Evolutionary conservation across 306 rosid species (phyloP).

Genomic region (Castanea sativa): DNA sequence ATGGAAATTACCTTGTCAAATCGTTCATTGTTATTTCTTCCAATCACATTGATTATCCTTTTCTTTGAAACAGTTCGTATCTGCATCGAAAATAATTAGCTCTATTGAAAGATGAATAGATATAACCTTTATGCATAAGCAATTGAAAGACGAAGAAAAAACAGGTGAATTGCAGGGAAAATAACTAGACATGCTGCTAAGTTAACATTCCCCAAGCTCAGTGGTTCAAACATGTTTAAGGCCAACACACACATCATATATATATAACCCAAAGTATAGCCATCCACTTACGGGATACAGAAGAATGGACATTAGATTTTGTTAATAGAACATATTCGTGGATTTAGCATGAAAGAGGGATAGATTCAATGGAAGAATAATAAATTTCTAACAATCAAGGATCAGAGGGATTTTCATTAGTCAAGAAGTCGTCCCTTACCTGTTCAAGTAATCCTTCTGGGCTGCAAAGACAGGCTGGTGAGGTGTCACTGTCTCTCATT

Average conservation of each 20-base stretch:
- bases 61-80: constrained; percentile 24
- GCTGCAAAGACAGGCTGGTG: constrained; percentile 25
- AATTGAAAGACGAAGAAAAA: neutral
- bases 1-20: constrained; percentile 25
- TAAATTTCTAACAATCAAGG: neutral
- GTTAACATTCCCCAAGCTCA: neutral
- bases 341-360: neutral
- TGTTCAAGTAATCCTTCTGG: constrained; percentile 39
- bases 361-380: neutral
- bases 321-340: neutral
- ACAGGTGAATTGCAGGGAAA: neutral
- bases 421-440: constrained; percentile 9
- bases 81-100: constrained; percentile 9
- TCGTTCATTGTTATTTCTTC: constrained; percentile 35
- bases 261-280: neutral
- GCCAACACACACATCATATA: neutral
- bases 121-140: neutral
- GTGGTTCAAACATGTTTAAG: neutral
- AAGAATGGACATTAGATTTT: neutral
- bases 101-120: neutral
- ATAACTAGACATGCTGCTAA: neutral
- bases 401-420: neutral
- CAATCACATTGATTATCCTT: constrained; percentile 24
- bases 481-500: constrained; percentile 31
- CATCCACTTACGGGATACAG: neutral